phyloP scores from a whole-genome alignment of 1,284 basidiomycete genomes.

The Moniliophthora roreri region DNA sequence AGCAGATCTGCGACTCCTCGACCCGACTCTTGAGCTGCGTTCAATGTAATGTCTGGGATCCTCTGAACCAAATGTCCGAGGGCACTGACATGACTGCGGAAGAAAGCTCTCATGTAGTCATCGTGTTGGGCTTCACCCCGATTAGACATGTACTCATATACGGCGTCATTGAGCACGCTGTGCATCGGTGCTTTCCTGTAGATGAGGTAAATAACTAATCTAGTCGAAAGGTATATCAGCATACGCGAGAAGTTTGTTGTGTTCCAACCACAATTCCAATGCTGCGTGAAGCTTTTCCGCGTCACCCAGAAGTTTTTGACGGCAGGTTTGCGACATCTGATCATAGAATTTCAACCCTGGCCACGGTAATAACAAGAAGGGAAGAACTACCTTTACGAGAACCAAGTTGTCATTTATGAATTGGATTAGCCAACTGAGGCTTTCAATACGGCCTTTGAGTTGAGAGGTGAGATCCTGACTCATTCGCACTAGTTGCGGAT shows the following conservation, averaged over 20 bases:
- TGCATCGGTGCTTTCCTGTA: constrained; percentile 46
- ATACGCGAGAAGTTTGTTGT: constrained; percentile 73
- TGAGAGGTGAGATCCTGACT: constrained; percentile 84
- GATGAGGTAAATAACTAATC: not conserved
- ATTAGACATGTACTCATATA: constrained; percentile 65
- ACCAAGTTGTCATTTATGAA: constrained; percentile 88
- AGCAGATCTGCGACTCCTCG: constrained; percentile 45
- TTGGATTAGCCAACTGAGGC: constrained; percentile 79
- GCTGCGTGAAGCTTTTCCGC: constrained; percentile 88
- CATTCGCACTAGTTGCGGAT: constrained; percentile 68
- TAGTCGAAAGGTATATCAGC: constrained; percentile 23
- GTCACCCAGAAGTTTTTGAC: constrained; percentile 79
- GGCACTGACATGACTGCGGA: constrained; percentile 68
- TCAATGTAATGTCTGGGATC: constrained; percentile 45
- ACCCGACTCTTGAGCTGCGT: constrained; percentile 39
- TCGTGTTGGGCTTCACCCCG: constrained; percentile 59
- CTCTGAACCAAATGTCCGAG: constrained; percentile 58
- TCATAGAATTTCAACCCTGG: constrained; percentile 4
- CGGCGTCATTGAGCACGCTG: constrained; percentile 62
- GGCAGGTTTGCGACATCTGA: constrained; percentile 79
- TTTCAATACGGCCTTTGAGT: constrained; percentile 72
- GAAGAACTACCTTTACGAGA: constrained; percentile 58
- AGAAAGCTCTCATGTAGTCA: constrained; percentile 85
- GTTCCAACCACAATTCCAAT: constrained; percentile 80
- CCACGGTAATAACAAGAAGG: not conserved